Evolutionary conservation across 2,329 filamentous ascomycete species (phyloP).

Genomic region (Parascedosporium putredinis): DNA sequence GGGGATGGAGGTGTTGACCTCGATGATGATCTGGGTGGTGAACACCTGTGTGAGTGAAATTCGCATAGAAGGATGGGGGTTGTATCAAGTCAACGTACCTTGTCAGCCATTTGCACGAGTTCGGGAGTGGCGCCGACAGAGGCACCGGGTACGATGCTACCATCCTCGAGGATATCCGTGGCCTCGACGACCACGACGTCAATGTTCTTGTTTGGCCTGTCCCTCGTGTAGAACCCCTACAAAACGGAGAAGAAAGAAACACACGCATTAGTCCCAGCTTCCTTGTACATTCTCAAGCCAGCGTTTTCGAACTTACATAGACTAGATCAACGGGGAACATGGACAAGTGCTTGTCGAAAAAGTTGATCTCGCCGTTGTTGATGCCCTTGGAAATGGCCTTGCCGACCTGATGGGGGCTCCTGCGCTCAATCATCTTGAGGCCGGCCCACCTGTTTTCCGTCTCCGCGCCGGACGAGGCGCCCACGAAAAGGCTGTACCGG

Average conservation of each 20-base stretch:
- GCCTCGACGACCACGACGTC: slow-evolving; percentile 83
- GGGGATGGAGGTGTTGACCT: slow-evolving; percentile 79
- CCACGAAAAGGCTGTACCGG: slow-evolving; percentile 80
- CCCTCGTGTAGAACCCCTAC: slow-evolving; percentile 71
- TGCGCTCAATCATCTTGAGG: slow-evolving; percentile 81
- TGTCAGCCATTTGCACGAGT: slow-evolving; percentile 82
- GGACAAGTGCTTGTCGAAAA: slow-evolving; percentile 87
- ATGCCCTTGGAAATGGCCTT: slow-evolving; percentile 86
- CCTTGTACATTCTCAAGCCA: not conserved
- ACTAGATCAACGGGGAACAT: slow-evolving; percentile 86
- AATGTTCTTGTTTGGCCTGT: slow-evolving; percentile 61
- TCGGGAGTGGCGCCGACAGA: slow-evolving; percentile 79
- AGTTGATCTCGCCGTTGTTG: slow-evolving; percentile 79
- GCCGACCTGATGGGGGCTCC: slow-evolving; percentile 78
- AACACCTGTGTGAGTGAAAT: not conserved
- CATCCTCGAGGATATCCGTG: slow-evolving; percentile 77
- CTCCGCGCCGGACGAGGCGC: slow-evolving; percentile 79
- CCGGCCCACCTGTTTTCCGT: slow-evolving; percentile 88
- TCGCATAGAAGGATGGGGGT: not conserved
- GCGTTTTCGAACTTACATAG: slow-evolving; percentile 42
- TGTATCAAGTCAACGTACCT: slow-evolving; percentile 42
- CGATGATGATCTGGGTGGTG: slow-evolving; percentile 64
- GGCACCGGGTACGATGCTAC: slow-evolving; percentile 78
- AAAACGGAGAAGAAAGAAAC: not conserved
- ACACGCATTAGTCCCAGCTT: too few relatives aligned